A percentile compares a stretch with the other conserved stretches of the same genome.
Conservation (phyloP, 257 asterid genomes). For the Paulownia fortunei region DNA sequence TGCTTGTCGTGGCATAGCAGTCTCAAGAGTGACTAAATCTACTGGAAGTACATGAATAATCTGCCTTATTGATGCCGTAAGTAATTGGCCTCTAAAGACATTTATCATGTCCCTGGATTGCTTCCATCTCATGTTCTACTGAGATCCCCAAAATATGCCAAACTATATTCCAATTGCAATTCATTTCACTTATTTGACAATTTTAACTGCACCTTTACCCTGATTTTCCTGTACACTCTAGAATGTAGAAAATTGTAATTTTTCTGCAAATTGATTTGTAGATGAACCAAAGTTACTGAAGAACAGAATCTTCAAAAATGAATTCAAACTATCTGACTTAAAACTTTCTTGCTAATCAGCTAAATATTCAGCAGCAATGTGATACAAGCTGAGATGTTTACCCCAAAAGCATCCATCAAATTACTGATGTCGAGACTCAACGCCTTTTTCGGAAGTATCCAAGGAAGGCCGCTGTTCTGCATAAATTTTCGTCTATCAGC, state of each 20-base stretch:
- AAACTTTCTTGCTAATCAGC: background rate
- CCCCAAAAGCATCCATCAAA: constrained; percentile 45
- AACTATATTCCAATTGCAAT: no score
- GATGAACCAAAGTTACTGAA: background rate
- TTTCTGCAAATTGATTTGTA: no score
- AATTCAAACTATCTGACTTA: background rate
- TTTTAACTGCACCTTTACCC: no score
- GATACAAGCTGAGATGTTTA: constrained; percentile 20
- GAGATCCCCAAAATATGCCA: no score
- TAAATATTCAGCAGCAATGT: background rate
- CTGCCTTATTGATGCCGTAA: no score
- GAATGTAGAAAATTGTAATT: no score
- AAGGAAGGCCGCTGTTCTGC: constrained; percentile 97
- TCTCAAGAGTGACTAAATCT: background rate
- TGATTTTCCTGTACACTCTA: no score
- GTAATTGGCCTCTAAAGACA: no score
- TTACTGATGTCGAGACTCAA: constrained; percentile 48
- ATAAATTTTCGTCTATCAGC: constrained; percentile 29
- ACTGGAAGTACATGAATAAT: no score
- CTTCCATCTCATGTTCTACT: no score
- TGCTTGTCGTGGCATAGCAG: background rate
- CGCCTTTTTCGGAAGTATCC: constrained; percentile 72
- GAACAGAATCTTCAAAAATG: background rate
- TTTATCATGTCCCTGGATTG: no score
- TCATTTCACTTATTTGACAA: no score